These are phyloP conservation scores for Tremella yokohamensis DNA, from an alignment of 768 basidiomycete species.

Conservation along the genomic window DNA sequence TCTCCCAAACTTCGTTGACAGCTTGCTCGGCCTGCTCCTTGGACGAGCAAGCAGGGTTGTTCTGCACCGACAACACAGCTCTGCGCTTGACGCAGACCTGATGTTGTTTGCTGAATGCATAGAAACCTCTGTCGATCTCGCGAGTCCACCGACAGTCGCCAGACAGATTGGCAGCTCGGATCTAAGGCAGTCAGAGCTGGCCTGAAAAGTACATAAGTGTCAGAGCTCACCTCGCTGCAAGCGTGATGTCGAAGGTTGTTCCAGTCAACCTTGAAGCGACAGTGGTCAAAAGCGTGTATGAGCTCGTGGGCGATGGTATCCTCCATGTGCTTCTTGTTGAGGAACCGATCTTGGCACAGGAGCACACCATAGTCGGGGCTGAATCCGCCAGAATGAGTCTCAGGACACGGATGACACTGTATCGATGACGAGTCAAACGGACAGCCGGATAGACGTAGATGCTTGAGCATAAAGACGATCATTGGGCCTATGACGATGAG, in stretches of 20 bases:
- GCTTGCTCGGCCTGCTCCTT: conserved; percentile 73
- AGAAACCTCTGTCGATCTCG: conserved; percentile 72
- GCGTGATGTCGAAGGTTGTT: conserved; percentile 85
- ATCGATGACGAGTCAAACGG: conserved; percentile 69
- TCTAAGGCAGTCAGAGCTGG: conserved; percentile 57
- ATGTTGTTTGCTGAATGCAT: conserved; percentile 85
- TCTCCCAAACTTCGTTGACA: conserved; percentile 96
- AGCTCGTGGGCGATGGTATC: conserved; percentile 90
- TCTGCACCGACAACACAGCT: conserved; percentile 73
- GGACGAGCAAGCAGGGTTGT: conserved; percentile 76
- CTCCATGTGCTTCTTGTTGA: conserved; percentile 82
- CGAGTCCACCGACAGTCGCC: conserved; percentile 86
- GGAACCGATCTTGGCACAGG: conserved; percentile 79
- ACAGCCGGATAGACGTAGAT: conserved; percentile 72
- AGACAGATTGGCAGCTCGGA: conserved; percentile 87
- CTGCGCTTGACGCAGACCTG: conserved; percentile 89
- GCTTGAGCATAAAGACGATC: conserved; percentile 86
- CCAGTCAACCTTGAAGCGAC: conserved; percentile 92
- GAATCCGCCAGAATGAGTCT: conserved; percentile 73
- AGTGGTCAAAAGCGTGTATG: conserved; percentile 91
- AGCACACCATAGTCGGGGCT: conserved; percentile 69
- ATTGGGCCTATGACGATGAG: conserved; percentile 62
- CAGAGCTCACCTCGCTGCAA: conserved; percentile 80
- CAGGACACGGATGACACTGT: conserved; percentile 78
- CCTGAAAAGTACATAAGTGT: too few relatives aligned